Evolutionary conservation across 345 rosid species (phyloP), one percentile per base, ranked within the genome.

Genomic region (Gossypium herbaceum): DNA sequence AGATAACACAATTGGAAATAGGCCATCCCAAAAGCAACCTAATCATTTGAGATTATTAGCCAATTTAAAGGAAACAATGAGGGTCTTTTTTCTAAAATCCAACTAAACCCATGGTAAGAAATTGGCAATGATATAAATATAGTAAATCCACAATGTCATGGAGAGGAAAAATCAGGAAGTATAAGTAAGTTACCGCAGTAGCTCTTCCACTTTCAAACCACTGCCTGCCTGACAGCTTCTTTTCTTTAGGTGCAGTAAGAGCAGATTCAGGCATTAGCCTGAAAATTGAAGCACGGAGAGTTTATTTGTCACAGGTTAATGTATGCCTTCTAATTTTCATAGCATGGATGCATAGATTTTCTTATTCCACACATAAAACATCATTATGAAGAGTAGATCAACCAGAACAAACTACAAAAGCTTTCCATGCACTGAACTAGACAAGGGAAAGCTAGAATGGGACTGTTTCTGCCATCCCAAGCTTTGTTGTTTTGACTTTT

Each of bases 251-350:
- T 75, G 87, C 79, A 1, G 88, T 61, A 45, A 93, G 97, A 64
- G 85, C 98, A 85, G 96, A 86, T 77, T 93, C 99, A 0, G 97
- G 98, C 97, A 93, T 95, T 80, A 90, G 68, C 88, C 99, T 89
- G 81, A 61, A 82, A 78, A 57, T 74, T 39, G 22, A 16, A 12
- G 48, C 20, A 75, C 5, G 11, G 43, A 44, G 0, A 51, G 59
- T 69, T 69, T 27, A 51, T 27, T 51, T 25, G 15, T 69, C 59
- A 51, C 45, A 4, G 44, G 7, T 48, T 10, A 69, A 17, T 10
- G 52, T 27, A 48, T 50, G 15, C 22, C 58, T 17, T 24, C n/a
- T 3, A 50, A 24, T 68, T 48, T 68, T 50, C 58, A 71, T 12
- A 71, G 62, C 73, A 54, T 54, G n/a, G 48, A 17, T 25, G 5